A percentile compares a stretch with the other conserved stretches of the same genome.
Evolutionary conservation across 805 yeast species (phyloP).

Genomic region (Alloascoidea hylecoeti): DNA sequence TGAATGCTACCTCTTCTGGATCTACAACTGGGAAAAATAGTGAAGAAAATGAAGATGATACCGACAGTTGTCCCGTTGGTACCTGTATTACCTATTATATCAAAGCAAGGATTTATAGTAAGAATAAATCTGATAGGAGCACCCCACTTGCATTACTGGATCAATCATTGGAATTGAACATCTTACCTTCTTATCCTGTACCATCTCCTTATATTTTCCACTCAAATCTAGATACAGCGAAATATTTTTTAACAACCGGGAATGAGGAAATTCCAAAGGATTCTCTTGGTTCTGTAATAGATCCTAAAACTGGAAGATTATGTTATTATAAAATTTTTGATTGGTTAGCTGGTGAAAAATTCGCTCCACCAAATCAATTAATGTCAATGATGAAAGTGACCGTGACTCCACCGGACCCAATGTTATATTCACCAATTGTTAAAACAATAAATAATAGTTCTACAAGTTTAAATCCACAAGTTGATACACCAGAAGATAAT

Average conservation of each 20-base stretch:
- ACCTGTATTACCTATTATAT: not conserved
- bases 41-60: too few relatives aligned
- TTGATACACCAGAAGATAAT: not conserved
- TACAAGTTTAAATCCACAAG: not conserved
- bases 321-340: not conserved
- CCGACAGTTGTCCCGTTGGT: not conserved
- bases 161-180: not conserved
- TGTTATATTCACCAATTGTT: not conserved
- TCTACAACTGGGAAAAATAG: too few relatives aligned
- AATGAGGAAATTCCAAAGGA: not conserved
- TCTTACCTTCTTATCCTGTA: not conserved
- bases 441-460: too few relatives aligned
- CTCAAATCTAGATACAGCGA: not conserved
- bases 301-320: not conserved
- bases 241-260: not conserved
- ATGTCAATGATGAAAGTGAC: not conserved
- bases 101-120: not conserved
- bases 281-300: not conserved
- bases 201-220: not conserved
- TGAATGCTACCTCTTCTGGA: not conserved
- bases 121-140: not conserved
- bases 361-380: not conserved
- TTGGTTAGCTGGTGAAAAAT: slow-evolving; percentile 1
- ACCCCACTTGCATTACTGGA: slow-evolving; percentile 1
- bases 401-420: not conserved